Base-by-base conservation (phyloP, 1,284 basidiomycete species). In the Macrocystidia cucumis region DNA sequence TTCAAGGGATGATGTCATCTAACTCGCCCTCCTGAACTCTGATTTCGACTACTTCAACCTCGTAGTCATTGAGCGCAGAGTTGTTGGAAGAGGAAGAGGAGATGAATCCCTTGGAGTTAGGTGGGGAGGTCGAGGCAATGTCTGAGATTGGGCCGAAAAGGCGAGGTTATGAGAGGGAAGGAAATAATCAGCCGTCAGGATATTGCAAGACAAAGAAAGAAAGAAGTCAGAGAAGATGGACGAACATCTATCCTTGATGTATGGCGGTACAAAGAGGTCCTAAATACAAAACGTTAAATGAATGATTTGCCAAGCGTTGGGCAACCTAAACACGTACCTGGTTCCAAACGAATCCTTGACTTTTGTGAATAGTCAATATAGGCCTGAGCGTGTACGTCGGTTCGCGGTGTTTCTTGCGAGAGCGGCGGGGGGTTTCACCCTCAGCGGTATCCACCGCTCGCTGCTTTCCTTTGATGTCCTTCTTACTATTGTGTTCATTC, bases 261-360 rank as follows among this genome's bases (percentile, higher is more conserved):
- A 88, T 7, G 85, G 81, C 14, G 85, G 85, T 11, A 88, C 77
- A 47, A 88, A 88, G 12, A 88, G 64, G 47, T 88, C 84, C 83
- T 87, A 38, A 9, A 33, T 38, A 31, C 37, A 32, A 43, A 20
- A 31, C 3, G 39, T 13, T 34, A 38, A 35, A 31, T 44, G 24
- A 38, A 35, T 35, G 17, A 33, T 39, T 23, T 26, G 21, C 24
- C 17, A 40, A 13, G 32, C 24, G 25, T 27, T 9, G 16, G 25
- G 13, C 9, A 38, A 34, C 25, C 32, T 14, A 9, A 34, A 31
- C 14, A 59, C 71, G 30, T 41, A 83, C 83, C 69, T 88, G 84
- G 50, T 88, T 88, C 84, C 84, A 88, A 2, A 88, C 84, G 46
- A 88, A 88, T n/a, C 84, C 84, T 57, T 88, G 82, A 46, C 83